A percentile compares a stretch with the other conserved stretches of the same genome.
phyloP scores from a whole-genome alignment of 2,329 filamentous ascomycete species.

The Botryotinia globosa region DNA sequence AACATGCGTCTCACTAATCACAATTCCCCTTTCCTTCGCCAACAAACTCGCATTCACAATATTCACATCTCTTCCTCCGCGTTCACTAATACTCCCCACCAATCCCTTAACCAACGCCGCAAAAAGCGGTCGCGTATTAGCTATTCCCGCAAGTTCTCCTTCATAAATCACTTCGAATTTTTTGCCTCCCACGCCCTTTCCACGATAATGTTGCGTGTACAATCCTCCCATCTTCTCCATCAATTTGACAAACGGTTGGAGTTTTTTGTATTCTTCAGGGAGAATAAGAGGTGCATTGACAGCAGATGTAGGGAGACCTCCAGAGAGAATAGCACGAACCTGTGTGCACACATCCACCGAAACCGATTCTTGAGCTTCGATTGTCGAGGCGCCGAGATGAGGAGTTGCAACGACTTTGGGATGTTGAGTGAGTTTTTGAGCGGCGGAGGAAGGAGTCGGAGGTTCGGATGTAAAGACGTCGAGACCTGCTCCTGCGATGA shows the following conservation, averaged over 20 bases:
- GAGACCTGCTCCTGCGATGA: slow-evolving; percentile 72
- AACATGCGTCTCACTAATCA: slow-evolving; percentile 70
- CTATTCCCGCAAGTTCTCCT: slow-evolving; percentile 67
- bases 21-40: slow-evolving; percentile 73
- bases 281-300: slow-evolving; percentile 81
- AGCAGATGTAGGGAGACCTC: slow-evolving; percentile 70
- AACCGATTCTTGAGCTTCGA: slow-evolving; percentile 82
- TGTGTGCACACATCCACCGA: slow-evolving; percentile 80
- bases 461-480: slow-evolving; percentile 80
- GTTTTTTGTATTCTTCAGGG: slow-evolving; percentile 73
- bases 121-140: slow-evolving; percentile 75
- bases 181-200: slow-evolving; percentile 52
- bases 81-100: slow-evolving; percentile 64
- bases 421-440: slow-evolving; percentile 63
- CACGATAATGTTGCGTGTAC: slow-evolving; percentile 70
- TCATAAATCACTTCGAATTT: slow-evolving; percentile 76
- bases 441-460: slow-evolving; percentile 55
- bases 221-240: slow-evolving; percentile 77
- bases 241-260: slow-evolving; percentile 73
- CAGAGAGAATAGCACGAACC: slow-evolving; percentile 68
- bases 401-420: slow-evolving; percentile 74
- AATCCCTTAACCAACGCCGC: slow-evolving; percentile 77
- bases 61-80: slow-evolving; percentile 68
- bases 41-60: slow-evolving; percentile 78
- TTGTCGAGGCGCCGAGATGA: slow-evolving; percentile 75